Base-by-base conservation (phyloP, 2,329 filamentous ascomycete species). In the Microthyrium microscopicum region DNA sequence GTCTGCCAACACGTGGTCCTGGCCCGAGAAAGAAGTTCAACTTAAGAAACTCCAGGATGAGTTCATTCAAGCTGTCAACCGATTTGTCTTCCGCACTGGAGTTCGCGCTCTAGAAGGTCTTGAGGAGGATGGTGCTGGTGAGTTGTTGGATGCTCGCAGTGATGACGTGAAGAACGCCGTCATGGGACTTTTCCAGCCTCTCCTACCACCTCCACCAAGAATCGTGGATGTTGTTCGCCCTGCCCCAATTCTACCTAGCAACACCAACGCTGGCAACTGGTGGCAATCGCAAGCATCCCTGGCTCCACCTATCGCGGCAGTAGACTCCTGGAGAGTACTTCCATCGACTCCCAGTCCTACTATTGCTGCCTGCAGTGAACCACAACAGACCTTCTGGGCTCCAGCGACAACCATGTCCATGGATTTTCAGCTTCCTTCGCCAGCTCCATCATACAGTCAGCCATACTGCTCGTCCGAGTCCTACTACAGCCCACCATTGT, bases 21-120 rank as follows among this genome's bases (percentile, higher is more conserved):
- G 89, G 89, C 75, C 84, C 26, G 87, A 94, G 58, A 95, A 95
- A 69, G 85, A 94, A 49, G 69, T 78, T 46, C 87, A 95, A 53
- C 70, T 91, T 61, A 94, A 92, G 73, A 94, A 93, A 65, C 68
- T 95, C 47, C 89, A 95, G 54, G 83, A 94, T 40, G 84, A 93
- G 50, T 95, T 94, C 51, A 70, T 95, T 43, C 87, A 95, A 61
- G 82, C 85, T 43, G 77, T 87, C 62, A 98, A 98, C 72, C 87
- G 79, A 59, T 98, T 91, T 51, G 87, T 98, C 50, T 98, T 80
- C 61, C 77, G 84, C 50, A 85, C 87, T 12, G 74, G 81, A 48
- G 84, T 82, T 42, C 75, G 77, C 40, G 89, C 85, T 29, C 69
- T 98, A 34, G 89, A 98, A 60, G 89, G 89, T 37, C 68, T 95